phyloP scores from a whole-genome alignment of 169 alveolate genomes.

The Plasmodium vinckei region DNA sequence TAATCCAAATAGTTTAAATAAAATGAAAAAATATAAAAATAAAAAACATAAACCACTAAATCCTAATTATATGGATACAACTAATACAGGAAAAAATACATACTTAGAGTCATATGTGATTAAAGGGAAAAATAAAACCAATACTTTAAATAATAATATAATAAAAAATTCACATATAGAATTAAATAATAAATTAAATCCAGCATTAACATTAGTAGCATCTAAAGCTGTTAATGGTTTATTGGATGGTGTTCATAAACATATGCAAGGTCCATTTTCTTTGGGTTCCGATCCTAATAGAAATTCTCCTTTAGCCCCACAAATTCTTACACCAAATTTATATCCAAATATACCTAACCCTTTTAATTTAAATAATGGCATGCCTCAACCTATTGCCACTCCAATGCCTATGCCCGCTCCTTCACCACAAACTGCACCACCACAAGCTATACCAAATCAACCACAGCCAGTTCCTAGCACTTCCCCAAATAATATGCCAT shows the following conservation, averaged over 20 bases:
- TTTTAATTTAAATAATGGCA: conserved; percentile 23
- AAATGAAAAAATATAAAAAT: too few relatives aligned
- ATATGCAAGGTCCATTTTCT: conserved; percentile 61
- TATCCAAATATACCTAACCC: conserved; percentile 20
- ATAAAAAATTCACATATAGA: conserved; percentile 55
- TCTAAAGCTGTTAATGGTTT: conserved; percentile 62
- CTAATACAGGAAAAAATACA: background rate
- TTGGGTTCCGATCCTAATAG: conserved; percentile 17
- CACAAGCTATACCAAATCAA: conserved; percentile 4
- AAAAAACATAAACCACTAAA: too few relatives aligned
- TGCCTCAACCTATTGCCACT: conserved; percentile 10
- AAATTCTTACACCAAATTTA: conserved; percentile 55
- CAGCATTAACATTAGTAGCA: conserved; percentile 46
- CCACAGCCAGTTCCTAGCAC: background rate
- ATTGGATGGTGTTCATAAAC: conserved; percentile 60
- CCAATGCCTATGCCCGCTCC: conserved; percentile 15
- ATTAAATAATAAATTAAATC: conserved; percentile 28
- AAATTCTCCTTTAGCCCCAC: conserved; percentile 46
- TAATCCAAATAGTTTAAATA: too few relatives aligned
- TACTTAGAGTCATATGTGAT: conserved; percentile 17
- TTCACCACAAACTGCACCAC: background rate
- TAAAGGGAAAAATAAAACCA: background rate
- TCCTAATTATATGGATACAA: background rate
- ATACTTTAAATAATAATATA: conserved; percentile 13
- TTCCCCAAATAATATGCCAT: background rate